Percentiles rank a stretch among this genome's conserved stretches.
Conservation (phyloP, 2,329 filamentous ascomycete genomes). For the Diaporthe velutina region DNA sequence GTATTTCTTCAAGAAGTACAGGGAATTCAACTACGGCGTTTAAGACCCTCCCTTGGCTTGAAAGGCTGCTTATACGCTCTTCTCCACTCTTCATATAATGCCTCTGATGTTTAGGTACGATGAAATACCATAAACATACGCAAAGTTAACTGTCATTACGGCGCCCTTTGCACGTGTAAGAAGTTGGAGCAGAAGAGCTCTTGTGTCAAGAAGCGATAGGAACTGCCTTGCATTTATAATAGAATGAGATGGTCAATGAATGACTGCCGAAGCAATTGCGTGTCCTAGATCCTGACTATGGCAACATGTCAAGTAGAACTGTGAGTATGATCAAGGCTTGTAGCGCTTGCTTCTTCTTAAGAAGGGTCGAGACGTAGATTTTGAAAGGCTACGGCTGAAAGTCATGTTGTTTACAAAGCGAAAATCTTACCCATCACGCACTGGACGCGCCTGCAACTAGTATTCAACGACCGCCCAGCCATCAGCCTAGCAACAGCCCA, state of each 20-base stretch:
- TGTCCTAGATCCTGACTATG: background rate
- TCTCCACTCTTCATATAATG: background rate
- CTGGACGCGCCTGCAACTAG: background rate
- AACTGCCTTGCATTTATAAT: background rate
- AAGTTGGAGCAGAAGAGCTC: background rate
- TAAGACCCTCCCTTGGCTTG: constrained; percentile 39
- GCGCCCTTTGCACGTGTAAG: background rate
- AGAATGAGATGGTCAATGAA: background rate
- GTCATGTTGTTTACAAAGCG: no score
- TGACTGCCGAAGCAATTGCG: background rate
- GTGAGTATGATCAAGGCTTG: no score
- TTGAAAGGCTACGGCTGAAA: background rate
- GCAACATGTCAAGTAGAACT: background rate
- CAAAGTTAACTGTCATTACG: no score
- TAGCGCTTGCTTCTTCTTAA: background rate
- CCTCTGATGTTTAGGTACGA: background rate
- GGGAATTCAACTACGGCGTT: constrained; percentile 55
- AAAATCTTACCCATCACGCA: background rate
- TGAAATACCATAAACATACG: background rate
- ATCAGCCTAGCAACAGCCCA: background rate
- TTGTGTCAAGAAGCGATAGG: background rate
- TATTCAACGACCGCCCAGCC: background rate
- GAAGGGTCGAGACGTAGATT: background rate
- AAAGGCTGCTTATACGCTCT: background rate
- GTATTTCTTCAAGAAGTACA: constrained; percentile 58